Base-by-base conservation (phyloP, 1,284 basidiomycete species). In the Pseudozyma sp. region DNA sequence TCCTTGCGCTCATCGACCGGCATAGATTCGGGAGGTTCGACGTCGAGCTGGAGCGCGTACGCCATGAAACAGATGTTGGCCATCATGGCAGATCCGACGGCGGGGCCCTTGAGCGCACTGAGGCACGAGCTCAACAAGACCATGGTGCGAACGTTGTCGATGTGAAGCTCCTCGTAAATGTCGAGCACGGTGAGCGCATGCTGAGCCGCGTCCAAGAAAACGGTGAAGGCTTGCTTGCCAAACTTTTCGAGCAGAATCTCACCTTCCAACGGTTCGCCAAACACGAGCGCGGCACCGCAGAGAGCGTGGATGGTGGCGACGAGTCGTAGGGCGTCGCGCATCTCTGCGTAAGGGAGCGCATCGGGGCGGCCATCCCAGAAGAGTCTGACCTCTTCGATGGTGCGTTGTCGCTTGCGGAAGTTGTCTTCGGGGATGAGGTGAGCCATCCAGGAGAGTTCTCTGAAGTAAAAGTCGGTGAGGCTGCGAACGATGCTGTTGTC, bases 61-160 rank as follows among this genome's bases (percentile, higher is more conserved):
- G 78, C 76, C 56, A 78, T 68, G 37, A 74, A 71, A 31, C 68
- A 61, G 46, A 72, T 68, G 37, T 69, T 73, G 45, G 66, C 57
- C 46, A 64, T 60, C 58, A 79, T 53, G 34, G 57, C 64, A 1
- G 56, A 54, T 10, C 74, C 77, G n/a, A 75, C 67, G 8, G 59
- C 52, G 10, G 78, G 76, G n/a, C 71, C 61, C 13, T 77, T 77
- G 46, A 75, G 51, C 3, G 60, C 48, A 29, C 52, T 70, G 34
- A 77, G 42, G 30, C 68, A 63, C 10, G 60, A 67, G 43, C 62
- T 57, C 31, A 71, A 42, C 9, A 75, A 24, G 19, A 73, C 43
- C 58, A 70, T 57, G 48, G 67, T 68, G 40, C 77, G 68, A 10
- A 80, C 65, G 31, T 73, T 79, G 68, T 74, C 67, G 37, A 81